Evolutionary conservation across 2,329 filamentous ascomycete genomes (phyloP), one percentile per base, ranked within the genome.

Genomic region (Lasiodiplodia citricola): DNA sequence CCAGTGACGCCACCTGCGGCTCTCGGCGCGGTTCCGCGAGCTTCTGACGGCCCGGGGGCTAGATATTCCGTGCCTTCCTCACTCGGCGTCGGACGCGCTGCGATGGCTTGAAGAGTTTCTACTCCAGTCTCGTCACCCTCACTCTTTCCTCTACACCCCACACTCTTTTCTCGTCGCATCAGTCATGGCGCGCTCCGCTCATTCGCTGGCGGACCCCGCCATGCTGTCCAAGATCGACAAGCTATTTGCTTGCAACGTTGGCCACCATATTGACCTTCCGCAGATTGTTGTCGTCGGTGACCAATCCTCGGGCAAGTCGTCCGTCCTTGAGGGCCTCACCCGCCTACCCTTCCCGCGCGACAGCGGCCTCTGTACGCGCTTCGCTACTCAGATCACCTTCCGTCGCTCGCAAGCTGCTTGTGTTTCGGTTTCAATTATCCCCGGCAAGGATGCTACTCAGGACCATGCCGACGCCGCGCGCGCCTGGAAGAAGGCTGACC

Each of bases 321-420:
- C 73, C 14, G 68, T 77, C 21, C 68, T 80, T 31, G 71, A 81
- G 72, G 69, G 74, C 58, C 10, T 80, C 55, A 81, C 79, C 2
- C 72, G 74, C 1, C 69, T 82, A 1, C 76, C 76, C 1, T 82
- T 83, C 67, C 82, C 82, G 37, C 76, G 76, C 4, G 74, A 77
- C 28, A 74, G 72, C 44, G 78, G 77, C 0, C 71, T 83, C 3
- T 84, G 82, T 57, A 84, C 82, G 2, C 72, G 80, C 2, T 84
- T 82, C 72, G 81, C 83, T 0, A 85, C 83, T 0, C 80, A 85
- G 68, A 85, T 86, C 55, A 81, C 78, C 14, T 79, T 83, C 31
- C 80, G 80, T 0, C 76, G 80, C 73, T 18, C 38, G 0, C 37
- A 70, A 3, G 68, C 54, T 52, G 62, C 71, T 5, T 25, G 35